These are phyloP conservation scores for Mucor racemosus DNA, from an alignment of 371 early-diverging fungal genomes.

Conservation along the genomic window DNA sequence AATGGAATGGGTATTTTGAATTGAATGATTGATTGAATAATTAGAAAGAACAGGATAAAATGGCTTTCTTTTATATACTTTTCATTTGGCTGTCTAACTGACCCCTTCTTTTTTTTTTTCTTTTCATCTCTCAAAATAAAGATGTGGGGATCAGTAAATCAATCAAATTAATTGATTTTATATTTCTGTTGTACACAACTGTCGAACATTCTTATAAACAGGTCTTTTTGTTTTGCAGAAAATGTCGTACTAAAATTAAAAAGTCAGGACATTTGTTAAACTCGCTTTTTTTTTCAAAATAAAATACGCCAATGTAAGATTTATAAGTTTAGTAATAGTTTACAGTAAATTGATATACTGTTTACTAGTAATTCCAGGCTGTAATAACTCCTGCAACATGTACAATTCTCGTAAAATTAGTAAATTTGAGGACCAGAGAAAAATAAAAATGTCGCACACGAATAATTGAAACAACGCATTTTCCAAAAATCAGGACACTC, in stretches of 20 bases:
- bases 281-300: too few species aligned
- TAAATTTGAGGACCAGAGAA: neutral
- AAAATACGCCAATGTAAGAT: too few species aligned
- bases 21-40: neutral
- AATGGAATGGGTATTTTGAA: neutral
- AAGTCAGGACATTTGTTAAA: too few species aligned
- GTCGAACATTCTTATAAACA: neutral
- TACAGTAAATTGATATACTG: neutral
- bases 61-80: neutral
- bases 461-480: neutral
- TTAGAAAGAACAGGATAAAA: neutral
- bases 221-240: neutral
- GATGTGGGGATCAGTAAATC: conserved; percentile 4
- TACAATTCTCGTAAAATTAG: too few species aligned
- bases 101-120: too few species aligned
- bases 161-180: neutral
- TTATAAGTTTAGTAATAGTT: too few species aligned
- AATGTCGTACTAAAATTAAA: neutral
- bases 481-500: neutral
- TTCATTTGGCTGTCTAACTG: neutral
- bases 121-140: neutral
- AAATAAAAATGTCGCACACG: neutral
- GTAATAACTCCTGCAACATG: neutral
- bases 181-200: conserved; percentile 1
- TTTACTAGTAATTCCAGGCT: neutral